These are phyloP conservation scores for Quercus cerris DNA, from an alignment of 306 rosid species.

Conservation along the genomic window DNA sequence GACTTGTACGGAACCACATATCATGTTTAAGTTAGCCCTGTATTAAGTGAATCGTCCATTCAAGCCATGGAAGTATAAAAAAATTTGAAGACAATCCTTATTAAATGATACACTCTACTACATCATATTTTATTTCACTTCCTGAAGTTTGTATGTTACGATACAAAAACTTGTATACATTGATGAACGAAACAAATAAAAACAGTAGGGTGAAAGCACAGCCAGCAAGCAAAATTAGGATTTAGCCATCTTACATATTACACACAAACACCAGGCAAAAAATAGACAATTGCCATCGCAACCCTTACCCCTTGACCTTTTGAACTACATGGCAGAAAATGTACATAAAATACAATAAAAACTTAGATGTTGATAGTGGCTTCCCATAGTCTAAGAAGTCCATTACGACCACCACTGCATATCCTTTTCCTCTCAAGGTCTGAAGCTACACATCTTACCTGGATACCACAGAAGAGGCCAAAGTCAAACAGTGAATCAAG, in stretches of 20 bases:
- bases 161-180: not conserved
- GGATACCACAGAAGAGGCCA: constrained; percentile 23
- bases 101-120: not conserved
- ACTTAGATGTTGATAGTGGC: constrained; percentile 88
- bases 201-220: not conserved
- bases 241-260: not conserved
- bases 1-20: too few species aligned
- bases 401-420: constrained; percentile 97
- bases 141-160: constrained; percentile 24
- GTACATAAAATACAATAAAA: not conserved
- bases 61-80: not conserved
- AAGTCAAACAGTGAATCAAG: constrained; percentile 17
- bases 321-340: not conserved
- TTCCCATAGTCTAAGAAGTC: constrained; percentile 94
- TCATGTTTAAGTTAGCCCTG: too few species aligned
- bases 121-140: not conserved
- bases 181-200: not conserved
- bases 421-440: constrained; percentile 96
- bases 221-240: not conserved
- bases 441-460: constrained; percentile 83
- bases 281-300: not conserved
- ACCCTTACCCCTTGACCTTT: not conserved
- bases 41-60: too few species aligned
- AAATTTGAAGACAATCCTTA: not conserved
- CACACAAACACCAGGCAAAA: not conserved